A percentile compares a stretch with the other conserved stretches of the same genome.
phyloP scores from a whole-genome alignment of 441 rosid species.

The Syzygium syzygioides region DNA sequence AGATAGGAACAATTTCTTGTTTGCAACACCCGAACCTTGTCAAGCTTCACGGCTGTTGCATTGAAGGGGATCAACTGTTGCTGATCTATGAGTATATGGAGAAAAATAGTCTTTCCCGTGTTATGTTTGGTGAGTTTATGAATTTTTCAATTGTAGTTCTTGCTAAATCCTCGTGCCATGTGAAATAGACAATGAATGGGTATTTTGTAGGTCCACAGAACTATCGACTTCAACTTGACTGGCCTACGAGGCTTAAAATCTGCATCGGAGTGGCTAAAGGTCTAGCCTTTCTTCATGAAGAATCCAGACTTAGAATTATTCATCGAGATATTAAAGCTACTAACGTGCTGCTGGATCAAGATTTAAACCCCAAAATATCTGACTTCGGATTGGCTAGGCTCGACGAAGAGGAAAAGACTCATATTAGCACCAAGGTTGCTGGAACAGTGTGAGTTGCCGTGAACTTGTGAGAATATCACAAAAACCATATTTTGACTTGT shows the following conservation, averaged over 20 bases:
- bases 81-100: slow-evolving; percentile 74
- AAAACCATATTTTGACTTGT: background rate
- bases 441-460: slow-evolving; percentile 46
- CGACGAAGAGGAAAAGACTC: slow-evolving; percentile 46
- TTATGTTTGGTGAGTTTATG: slow-evolving; percentile 45
- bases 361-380: slow-evolving; percentile 59
- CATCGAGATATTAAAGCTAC: slow-evolving; percentile 75
- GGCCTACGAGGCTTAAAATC: slow-evolving; percentile 47
- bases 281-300: slow-evolving; percentile 57
- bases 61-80: slow-evolving; percentile 54
- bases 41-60: slow-evolving; percentile 64
- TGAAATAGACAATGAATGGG: background rate
- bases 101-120: slow-evolving; percentile 57
- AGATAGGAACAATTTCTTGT: slow-evolving; percentile 62
- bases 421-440: slow-evolving; percentile 58
- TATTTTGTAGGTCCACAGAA: slow-evolving; percentile 31
- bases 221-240: slow-evolving; percentile 35
- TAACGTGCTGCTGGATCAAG: slow-evolving; percentile 42
- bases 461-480: background rate
- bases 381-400: slow-evolving; percentile 73
- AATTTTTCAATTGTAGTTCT: background rate
- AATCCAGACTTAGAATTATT: slow-evolving; percentile 55
- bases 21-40: slow-evolving; percentile 71
- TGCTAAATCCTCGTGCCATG: background rate
- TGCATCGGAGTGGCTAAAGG: slow-evolving; percentile 61